Evolutionary conservation across 108 stramenopile genomes (phyloP).

Genomic region (Licmophora abbreviata): DNA sequence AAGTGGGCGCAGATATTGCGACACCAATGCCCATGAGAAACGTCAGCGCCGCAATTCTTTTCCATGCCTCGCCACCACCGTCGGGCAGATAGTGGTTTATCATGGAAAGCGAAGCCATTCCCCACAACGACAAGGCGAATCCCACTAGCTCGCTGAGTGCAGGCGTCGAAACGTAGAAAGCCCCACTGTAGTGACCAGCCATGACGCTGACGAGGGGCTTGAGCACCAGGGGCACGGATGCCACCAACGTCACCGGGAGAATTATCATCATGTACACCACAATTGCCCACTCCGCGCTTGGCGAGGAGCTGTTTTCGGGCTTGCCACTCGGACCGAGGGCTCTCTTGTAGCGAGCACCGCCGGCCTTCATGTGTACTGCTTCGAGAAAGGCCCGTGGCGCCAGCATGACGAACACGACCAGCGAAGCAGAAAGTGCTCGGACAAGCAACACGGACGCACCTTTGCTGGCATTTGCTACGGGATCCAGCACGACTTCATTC

Average conservation of each 20-base stretch:
- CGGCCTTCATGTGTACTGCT: slow-evolving; percentile 47
- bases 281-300: slow-evolving; percentile 20
- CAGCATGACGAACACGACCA: slow-evolving; percentile 36
- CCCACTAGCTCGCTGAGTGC: slow-evolving; percentile 61
- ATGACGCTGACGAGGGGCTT: slow-evolving; percentile 49
- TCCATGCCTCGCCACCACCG: slow-evolving; percentile 67
- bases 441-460: slow-evolving; percentile 24
- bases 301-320: slow-evolving; percentile 12
- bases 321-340: slow-evolving; percentile 27
- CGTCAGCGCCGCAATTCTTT: slow-evolving; percentile 44
- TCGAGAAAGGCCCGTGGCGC: slow-evolving; percentile 34
- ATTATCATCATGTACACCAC: slow-evolving; percentile 41
- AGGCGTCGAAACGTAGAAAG: slow-evolving; percentile 40
- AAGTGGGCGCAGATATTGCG: slow-evolving; percentile 52
- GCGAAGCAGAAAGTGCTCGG: slow-evolving; percentile 29
- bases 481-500: slow-evolving; percentile 7
- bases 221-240: slow-evolving; percentile 42
- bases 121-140: slow-evolving; percentile 55
- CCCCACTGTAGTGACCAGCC: slow-evolving; percentile 29
- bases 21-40: slow-evolving; percentile 60
- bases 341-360: slow-evolving; percentile 6
- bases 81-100: slow-evolving; percentile 69
- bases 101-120: slow-evolving; percentile 55
- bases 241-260: slow-evolving; percentile 39
- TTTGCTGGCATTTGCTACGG: slow-evolving; percentile 15